These are phyloP conservation scores for Zanthoxylum bungeanum DNA, from an alignment of 345 rosid species.

Conservation along the genomic window DNA sequence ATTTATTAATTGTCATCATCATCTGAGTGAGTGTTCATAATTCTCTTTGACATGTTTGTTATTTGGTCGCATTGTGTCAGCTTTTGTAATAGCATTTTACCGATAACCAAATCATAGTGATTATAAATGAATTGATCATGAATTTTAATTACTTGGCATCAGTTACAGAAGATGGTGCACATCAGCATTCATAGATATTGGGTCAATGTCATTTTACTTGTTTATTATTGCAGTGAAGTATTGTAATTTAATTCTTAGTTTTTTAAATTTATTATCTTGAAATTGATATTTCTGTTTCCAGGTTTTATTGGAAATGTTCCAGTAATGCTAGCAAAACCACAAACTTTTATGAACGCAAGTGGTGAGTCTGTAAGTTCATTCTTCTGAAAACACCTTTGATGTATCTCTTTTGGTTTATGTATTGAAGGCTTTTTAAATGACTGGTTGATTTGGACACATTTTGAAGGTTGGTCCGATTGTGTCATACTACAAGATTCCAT, in stretches of 20 bases:
- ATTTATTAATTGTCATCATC: neutral
- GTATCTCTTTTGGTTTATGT: neutral
- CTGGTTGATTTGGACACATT: conserved; percentile 14
- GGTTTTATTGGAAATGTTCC: conserved; percentile 80
- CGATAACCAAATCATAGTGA: neutral
- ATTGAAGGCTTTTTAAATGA: conserved; percentile 11
- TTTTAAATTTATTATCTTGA: neutral
- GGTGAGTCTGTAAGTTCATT: conserved; percentile 95
- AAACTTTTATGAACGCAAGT: conserved; percentile 91
- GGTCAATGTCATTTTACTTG: no score
- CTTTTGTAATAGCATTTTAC: neutral
- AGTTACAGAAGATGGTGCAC: neutral
- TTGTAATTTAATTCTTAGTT: neutral
- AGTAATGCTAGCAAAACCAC: conserved; percentile 91
- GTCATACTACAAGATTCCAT: conserved; percentile 82
- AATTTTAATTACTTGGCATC: neutral
- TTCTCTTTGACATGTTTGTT: neutral
- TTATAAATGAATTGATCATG: neutral
- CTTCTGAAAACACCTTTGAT: conserved; percentile 20
- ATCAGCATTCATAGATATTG: neutral
- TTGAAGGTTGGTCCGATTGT: conserved; percentile 83
- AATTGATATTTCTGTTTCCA: conserved; percentile 20
- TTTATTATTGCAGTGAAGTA: neutral
- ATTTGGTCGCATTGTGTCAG: neutral
- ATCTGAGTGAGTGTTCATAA: neutral